Conservation (phyloP, 352 stramenopile genomes). For the Globisporangium spinosum region DNA sequence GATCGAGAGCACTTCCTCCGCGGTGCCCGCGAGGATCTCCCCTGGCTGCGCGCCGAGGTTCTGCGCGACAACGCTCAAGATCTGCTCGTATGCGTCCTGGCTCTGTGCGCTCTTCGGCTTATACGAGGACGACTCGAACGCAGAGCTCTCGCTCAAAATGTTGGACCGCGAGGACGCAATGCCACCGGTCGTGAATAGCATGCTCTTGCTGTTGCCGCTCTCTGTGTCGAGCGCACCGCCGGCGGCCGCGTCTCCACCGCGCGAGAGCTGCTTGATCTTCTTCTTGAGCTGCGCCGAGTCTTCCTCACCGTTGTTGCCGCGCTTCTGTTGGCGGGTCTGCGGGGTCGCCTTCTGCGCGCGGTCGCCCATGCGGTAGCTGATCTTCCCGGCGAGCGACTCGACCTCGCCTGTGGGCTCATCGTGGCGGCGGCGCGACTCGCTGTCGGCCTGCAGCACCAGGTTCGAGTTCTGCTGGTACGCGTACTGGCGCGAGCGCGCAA, state of each 20-base stretch:
- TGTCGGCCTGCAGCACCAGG: conserved; percentile 91
- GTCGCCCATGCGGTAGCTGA: conserved; percentile 84
- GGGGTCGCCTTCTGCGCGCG: conserved; percentile 63
- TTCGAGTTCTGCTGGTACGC: conserved; percentile 93
- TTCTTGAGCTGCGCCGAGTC: conserved; percentile 61
- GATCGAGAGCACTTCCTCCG: conserved; percentile 91
- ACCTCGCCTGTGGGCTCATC: conserved; percentile 88
- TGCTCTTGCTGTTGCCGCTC: conserved; percentile 20
- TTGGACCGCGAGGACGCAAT: conserved; percentile 40
- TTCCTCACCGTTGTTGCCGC: conserved; percentile 28
- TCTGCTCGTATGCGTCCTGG: conserved; percentile 87
- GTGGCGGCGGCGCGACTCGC: conserved; percentile 67
- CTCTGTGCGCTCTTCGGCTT: conserved; percentile 84
- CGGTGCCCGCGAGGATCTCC: conserved; percentile 89
- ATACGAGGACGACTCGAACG: conserved; percentile 84
- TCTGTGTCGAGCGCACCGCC: conserved; percentile 13
- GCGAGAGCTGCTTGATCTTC: conserved; percentile 52
- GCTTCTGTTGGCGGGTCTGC: conserved; percentile 36
- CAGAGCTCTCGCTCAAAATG: conserved; percentile 69
- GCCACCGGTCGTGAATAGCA: conserved; percentile 54
- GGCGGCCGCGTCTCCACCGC: conserved; percentile 15
- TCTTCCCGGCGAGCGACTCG: conserved; percentile 74
- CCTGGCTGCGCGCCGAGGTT: conserved; percentile 85
- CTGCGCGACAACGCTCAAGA: conserved; percentile 75
- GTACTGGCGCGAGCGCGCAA: conserved; percentile 88